Conservation (phyloP, 1,139 yeast species). For the Taphrina communis region DNA sequence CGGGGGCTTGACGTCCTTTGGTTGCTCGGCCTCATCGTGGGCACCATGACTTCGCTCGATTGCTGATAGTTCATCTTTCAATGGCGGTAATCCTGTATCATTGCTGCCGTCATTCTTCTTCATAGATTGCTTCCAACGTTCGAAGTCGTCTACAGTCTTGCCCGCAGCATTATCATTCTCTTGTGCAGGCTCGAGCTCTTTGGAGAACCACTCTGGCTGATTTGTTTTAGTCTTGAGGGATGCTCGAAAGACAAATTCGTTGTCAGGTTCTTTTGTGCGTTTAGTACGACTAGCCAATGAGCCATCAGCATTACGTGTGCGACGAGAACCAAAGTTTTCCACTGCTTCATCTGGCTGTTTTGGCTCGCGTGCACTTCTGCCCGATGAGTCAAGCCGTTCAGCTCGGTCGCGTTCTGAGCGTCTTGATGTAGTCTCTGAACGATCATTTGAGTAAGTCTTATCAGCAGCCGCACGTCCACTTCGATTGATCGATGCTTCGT, state of each 20-base stretch:
- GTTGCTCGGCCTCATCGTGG: neutral
- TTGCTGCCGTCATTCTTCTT: conserved; percentile 32
- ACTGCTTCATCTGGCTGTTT: conserved; percentile 21
- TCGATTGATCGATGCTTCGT: neutral
- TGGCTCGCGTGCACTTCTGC: conserved; percentile 8
- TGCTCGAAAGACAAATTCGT: neutral
- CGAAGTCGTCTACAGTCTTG: conserved; percentile 37
- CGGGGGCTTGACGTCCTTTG: conserved; percentile 27
- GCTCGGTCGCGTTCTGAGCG: conserved; percentile 23
- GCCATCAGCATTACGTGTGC: conserved; percentile 5
- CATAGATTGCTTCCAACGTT: conserved; percentile 38
- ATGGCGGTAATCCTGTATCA: conserved; percentile 22
- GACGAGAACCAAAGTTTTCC: conserved; percentile 18
- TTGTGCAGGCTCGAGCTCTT: neutral
- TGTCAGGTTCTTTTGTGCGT: conserved; percentile 1
- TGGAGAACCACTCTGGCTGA: conserved; percentile 18
- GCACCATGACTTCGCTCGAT: neutral
- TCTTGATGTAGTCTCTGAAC: neutral
- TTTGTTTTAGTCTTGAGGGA: conserved; percentile 7
- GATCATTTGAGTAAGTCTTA: conserved; percentile 17
- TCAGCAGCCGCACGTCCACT: conserved; percentile 1
- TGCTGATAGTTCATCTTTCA: neutral
- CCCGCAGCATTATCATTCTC: conserved; percentile 20
- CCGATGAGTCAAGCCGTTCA: conserved; percentile 9
- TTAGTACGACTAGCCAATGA: neutral